Base-by-base conservation (phyloP, 1,284 basidiomycete genomes). In the Porogramme epimiltina region DNA sequence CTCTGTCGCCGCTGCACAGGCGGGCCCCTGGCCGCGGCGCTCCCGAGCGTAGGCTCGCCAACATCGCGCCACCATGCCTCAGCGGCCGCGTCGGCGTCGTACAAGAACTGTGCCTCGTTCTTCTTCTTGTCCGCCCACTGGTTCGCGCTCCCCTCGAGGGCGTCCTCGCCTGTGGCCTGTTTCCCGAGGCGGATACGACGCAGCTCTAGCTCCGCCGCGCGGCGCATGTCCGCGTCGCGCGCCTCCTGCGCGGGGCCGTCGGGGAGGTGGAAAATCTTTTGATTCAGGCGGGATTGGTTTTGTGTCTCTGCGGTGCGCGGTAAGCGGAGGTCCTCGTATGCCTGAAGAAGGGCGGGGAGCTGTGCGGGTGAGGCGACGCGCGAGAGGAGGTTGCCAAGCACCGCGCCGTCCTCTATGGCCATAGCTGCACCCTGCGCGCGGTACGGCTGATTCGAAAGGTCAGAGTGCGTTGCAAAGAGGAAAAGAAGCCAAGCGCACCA, bases 391-490 rank as follows among this genome's bases (percentile, higher is more conserved):
- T 76, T 76, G 0, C 84, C 85, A 23, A 87, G 71, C 0, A 85
- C 80, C 0, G 80, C 82, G 0, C 78, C 83, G 52, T 87, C 85
- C 67, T 88, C 85, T 46, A 87, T 73, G 0, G 85, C 85, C 75
- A 87, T 85, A 3, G 84, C 82, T 15, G 84, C 79, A 15, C 84
- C 85, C 65, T 87, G 85, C 0, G 82, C 85, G 37, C 82, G 78
- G 64, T 85, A 85, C 4, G 85, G 85, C 82, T 85, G 57, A 22
- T 8, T 8, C 28, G 28, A 13, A 31, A 8, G 16, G 10, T 43
- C 2, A 25, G 45, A n/a, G 8, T 36, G 23, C 15, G 23, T n/a
- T 19, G 23, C 4, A 25, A 2, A 5, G 16, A 5, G 15, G 13
- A 1, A 2, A n/a, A 15, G 13, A 19, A 2, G 42, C 6, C 26